Evolutionary conservation across 768 basidiomycete species (phyloP), one percentile per base, ranked within the genome.

Genomic region (Lentinus tigrinus): DNA sequence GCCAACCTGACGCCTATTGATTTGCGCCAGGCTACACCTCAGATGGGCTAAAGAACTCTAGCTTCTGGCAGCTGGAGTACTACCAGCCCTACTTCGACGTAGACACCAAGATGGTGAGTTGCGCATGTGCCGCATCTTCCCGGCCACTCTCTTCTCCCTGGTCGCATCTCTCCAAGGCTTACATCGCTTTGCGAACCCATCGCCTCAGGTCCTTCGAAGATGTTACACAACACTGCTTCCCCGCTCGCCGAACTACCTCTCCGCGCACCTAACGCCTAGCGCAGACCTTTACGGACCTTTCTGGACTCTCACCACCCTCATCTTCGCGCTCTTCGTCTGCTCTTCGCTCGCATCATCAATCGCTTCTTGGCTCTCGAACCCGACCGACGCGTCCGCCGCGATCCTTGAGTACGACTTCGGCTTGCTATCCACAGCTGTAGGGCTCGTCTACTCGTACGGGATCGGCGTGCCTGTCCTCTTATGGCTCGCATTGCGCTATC

Each of bases 251-350:
- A 80, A 82, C 42, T 92, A 85, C 67, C 78, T 85, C 50, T 77
- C 85, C 4, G 80, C 81, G 13, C 83, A 87, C 58, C 79, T 88
- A 34, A 81, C 78, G 52, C 88, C 88, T 42, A 79, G 86, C 40
- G 70, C 79, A 16, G 90, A 92, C 69, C 82, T 92, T 39, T 89
- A 91, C 69, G 95, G 95, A 0, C 95, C 96, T 1, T 98, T 99
- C 77, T 99, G 96, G 96, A 93, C 95, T 0, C 82, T 97, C 37
- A 96, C 95, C 1, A 98, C 96, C 0, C 85, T 99, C 61, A 89
- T 97, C 43, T 93, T 98, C 69, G 81, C 88, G 0, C 85, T 98
- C 58, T 98, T 95, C 78, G 84, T 97, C 57, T 95, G 91, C 24
- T 97, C 96, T 1, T 94, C 92, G 34, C 87, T 98, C 38, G 92